These are phyloP conservation scores for Fusarium sterilihyphosum DNA, from an alignment of 2,329 filamentous ascomycete genomes.

Conservation along the genomic window DNA sequence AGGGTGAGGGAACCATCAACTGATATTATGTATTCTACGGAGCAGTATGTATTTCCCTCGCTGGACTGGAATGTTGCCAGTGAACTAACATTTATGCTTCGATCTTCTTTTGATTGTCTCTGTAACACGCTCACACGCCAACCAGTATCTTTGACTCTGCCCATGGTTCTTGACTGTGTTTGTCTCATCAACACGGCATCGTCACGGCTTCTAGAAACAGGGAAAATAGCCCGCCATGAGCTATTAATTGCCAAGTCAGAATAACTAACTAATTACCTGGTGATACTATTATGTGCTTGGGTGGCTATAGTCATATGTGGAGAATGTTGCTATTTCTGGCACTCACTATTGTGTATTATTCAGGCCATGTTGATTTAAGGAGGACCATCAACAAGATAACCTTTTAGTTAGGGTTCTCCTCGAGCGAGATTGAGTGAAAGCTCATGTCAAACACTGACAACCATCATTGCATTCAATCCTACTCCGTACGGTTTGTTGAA, in stretches of 20 bases:
- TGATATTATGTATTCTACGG: neutral
- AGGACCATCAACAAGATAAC: constrained; percentile 18
- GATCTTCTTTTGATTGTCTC: neutral
- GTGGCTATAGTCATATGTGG: constrained; percentile 1
- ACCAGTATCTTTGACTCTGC: neutral
- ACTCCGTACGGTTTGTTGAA: neutral
- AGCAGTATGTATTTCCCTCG: neutral
- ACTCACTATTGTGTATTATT: neutral
- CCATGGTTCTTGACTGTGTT: neutral
- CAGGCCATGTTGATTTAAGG: neutral
- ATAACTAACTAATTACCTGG: neutral
- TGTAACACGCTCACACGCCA: constrained; percentile 1
- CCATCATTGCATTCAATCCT: neutral
- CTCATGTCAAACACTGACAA: neutral
- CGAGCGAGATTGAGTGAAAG: constrained; percentile 27
- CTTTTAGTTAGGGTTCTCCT: constrained; percentile 2
- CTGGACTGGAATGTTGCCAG: neutral
- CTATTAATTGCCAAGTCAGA: neutral
- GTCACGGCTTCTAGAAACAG: neutral
- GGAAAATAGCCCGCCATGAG: neutral
- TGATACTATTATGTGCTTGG: neutral
- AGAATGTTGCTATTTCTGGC: constrained; percentile 25
- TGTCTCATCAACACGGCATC: neutral
- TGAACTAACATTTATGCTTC: neutral
- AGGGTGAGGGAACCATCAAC: constrained; percentile 1